phyloP scores from a whole-genome alignment of 306 rosid genomes.

The Rosa persica region DNA sequence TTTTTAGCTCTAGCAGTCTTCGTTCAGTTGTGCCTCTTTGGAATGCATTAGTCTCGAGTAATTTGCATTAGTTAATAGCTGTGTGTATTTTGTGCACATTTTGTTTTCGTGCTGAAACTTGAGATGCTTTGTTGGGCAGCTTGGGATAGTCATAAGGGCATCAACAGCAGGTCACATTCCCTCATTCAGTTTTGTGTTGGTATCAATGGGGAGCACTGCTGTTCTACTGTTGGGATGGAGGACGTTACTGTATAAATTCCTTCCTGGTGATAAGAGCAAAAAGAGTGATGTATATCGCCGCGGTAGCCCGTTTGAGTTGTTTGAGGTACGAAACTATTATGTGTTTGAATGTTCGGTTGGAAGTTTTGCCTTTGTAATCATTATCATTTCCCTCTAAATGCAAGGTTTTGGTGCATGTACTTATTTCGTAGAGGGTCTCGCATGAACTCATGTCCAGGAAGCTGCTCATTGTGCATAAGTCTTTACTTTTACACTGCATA shows the following conservation, averaged over 20 bases:
- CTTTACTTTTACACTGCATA: neutral
- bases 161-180: conserved; percentile 58
- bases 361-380: neutral
- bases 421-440: no score
- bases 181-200: conserved; percentile 55
- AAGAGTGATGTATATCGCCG: conserved; percentile 77
- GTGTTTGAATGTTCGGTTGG: neutral
- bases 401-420: neutral
- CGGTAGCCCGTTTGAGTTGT: conserved; percentile 87
- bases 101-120: neutral
- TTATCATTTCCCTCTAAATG: neutral
- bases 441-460: neutral
- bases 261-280: conserved; percentile 54
- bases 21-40: neutral
- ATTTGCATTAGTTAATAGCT: conserved; percentile 5
- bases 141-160: conserved; percentile 72
- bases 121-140: conserved; percentile 41
- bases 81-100: neutral
- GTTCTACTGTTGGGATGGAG: conserved; percentile 77
- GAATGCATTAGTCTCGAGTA: neutral
- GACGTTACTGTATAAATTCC: conserved; percentile 54
- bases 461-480: neutral
- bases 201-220: conserved; percentile 85
- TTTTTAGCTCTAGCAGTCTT: no score
- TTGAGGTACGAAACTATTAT: conserved; percentile 54